Evolutionary conservation across 495 filamentous ascomycete genomes (phyloP).

Genomic region (Aspergillus saccharolyticus): DNA sequence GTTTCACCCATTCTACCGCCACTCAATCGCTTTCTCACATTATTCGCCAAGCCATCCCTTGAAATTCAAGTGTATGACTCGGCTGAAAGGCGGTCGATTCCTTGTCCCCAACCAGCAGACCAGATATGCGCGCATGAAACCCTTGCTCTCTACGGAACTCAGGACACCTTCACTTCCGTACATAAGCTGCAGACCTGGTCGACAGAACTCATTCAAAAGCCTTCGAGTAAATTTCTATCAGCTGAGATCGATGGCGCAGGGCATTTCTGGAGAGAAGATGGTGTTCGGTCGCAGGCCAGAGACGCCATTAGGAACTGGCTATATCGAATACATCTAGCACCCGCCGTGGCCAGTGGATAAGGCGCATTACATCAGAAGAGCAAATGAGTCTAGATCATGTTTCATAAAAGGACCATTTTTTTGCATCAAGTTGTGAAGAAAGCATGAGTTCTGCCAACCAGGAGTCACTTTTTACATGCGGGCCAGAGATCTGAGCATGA

Average conservation of each 20-base stretch:
- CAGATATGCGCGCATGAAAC: constrained; percentile 56
- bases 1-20: constrained; percentile 74
- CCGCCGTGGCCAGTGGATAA: background rate
- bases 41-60: constrained; percentile 41
- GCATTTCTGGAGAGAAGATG: constrained; percentile 78
- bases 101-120: constrained; percentile 36
- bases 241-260: constrained; percentile 64
- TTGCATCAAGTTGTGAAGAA: background rate
- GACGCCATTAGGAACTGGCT: constrained; percentile 41
- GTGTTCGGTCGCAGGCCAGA: constrained; percentile 52
- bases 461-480: background rate
- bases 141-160: constrained; percentile 72
- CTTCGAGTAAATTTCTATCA: constrained; percentile 41
- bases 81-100: constrained; percentile 26
- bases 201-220: constrained; percentile 43
- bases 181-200: constrained; percentile 69
- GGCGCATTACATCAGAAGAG: background rate
- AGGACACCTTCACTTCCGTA: constrained; percentile 69
- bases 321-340: constrained; percentile 23
- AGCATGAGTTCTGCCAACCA: background rate
- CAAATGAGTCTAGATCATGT: background rate
- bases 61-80: constrained; percentile 21
- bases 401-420: background rate
- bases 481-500: background rate
- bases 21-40: constrained; percentile 51